phyloP scores from a whole-genome alignment of 805 yeast genomes.

The Saturnispora dispora region DNA sequence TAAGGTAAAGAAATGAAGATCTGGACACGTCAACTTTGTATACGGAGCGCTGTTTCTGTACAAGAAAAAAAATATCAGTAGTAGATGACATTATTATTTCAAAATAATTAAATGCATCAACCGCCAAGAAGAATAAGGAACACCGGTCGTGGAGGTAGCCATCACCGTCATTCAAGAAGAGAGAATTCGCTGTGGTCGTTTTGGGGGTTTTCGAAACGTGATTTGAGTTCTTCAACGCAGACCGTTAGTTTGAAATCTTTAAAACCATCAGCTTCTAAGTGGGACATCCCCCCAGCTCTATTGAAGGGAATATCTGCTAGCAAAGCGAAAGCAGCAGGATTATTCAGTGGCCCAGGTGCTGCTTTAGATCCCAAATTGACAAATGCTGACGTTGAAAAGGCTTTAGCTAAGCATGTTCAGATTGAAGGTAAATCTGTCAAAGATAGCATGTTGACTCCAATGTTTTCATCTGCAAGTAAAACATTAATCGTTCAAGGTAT shows the following conservation, averaged over 20 bases:
- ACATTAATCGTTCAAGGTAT: slow-evolving; percentile 19
- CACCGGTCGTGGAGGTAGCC: slow-evolving; percentile 1
- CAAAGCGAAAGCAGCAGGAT: slow-evolving; percentile 68
- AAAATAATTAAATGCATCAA: not conserved
- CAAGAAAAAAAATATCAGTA: not conserved
- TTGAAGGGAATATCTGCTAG: slow-evolving; percentile 68
- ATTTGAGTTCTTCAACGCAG: not conserved
- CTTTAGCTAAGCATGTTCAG: not conserved
- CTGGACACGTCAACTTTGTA: not conserved
- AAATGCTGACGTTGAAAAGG: slow-evolving; percentile 2
- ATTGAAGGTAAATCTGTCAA: slow-evolving; percentile 1
- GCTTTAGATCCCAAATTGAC: slow-evolving; percentile 2
- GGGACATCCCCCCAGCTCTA: slow-evolving; percentile 66
- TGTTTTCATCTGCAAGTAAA: slow-evolving; percentile 20
- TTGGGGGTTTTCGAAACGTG: slow-evolving; percentile 1
- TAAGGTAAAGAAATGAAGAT: not conserved
- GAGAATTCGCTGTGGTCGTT: not conserved
- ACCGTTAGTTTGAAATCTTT: slow-evolving; percentile 27
- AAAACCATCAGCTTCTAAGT: slow-evolving; percentile 41
- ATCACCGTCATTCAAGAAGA: not conserved
- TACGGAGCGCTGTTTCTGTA: not conserved
- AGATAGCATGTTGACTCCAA: slow-evolving; percentile 16
- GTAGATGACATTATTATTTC: not conserved
- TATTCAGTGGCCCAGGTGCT: slow-evolving; percentile 65
- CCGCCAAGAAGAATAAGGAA: not conserved